Evolutionary conservation across 176 grass and related monocot species (phyloP).

Genomic region (Phragmites australis): DNA sequence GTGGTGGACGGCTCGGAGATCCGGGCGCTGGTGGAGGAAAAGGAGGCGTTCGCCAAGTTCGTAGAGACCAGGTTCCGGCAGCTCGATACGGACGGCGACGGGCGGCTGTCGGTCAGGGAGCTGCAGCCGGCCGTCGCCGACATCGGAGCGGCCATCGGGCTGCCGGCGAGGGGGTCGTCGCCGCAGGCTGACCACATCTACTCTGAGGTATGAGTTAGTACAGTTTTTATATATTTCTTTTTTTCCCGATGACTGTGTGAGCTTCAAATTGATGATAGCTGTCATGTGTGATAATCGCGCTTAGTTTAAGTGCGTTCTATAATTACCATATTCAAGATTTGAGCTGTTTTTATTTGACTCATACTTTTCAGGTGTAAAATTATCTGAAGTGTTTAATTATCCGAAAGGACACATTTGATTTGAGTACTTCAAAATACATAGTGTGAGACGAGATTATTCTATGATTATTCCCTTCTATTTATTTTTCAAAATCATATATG

Average conservation of each 20-base stretch:
- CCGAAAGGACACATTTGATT: too few species aligned
- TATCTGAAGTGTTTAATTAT: too few species aligned
- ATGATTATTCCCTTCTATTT: too few species aligned
- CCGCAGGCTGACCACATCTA: slow-evolving; percentile 71
- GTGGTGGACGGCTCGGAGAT: slow-evolving; percentile 80
- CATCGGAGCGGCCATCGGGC: slow-evolving; percentile 73
- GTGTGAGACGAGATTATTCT: too few species aligned
- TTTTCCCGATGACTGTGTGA: background rate
- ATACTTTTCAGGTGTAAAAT: too few species aligned
- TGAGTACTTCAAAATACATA: too few species aligned
- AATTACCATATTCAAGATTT: too few species aligned
- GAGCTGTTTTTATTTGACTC: too few species aligned
- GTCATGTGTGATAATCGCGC: background rate
- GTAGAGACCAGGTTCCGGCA: slow-evolving; percentile 65
- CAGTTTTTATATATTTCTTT: background rate
- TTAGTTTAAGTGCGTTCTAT: background rate
- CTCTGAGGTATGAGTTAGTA: slow-evolving; percentile 48
- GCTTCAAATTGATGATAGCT: background rate
- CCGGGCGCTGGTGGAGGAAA: slow-evolving; percentile 68
- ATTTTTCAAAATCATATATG: too few species aligned
- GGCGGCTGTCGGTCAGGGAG: slow-evolving; percentile 66
- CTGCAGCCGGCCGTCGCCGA: slow-evolving; percentile 73
- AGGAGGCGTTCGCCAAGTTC: slow-evolving; percentile 57
- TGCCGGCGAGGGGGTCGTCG: slow-evolving; percentile 61
- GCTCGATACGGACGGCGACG: slow-evolving; percentile 69